A percentile compares a stretch with the other conserved stretches of the same genome.
Conservation (phyloP, 768 basidiomycete genomes). For the Candolleomyces efflorescens region DNA sequence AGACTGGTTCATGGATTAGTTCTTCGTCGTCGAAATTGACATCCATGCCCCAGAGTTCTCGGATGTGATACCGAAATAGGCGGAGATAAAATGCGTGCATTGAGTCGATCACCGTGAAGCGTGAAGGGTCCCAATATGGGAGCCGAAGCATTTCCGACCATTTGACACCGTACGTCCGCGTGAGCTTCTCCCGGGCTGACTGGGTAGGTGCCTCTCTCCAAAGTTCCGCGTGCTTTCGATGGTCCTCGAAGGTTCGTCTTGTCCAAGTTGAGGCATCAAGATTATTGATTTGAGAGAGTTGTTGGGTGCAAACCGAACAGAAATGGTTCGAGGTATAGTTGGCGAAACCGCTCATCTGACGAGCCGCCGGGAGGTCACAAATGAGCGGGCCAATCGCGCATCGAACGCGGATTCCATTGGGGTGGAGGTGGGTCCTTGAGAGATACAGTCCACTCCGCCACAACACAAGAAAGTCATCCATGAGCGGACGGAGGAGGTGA, state of each 20-base stretch:
- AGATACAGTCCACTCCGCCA: conserved; percentile 25
- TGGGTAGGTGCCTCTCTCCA: conserved; percentile 7
- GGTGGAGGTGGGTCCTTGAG: conserved; percentile 12
- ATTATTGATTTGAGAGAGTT: neutral
- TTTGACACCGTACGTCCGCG: conserved; percentile 16
- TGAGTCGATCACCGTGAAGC: conserved; percentile 9
- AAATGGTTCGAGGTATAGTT: conserved; percentile 9
- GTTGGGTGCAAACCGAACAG: neutral
- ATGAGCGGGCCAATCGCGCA: conserved; percentile 21
- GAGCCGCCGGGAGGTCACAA: conserved; percentile 25
- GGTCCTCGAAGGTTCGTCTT: neutral
- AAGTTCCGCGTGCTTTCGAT: neutral
- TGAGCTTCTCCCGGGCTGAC: conserved; percentile 8
- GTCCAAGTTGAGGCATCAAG: neutral
- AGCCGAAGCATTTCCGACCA: conserved; percentile 16
- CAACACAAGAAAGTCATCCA: conserved; percentile 25
- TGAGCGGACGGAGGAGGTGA: conserved; percentile 27
- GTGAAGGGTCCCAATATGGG: conserved; percentile 26
- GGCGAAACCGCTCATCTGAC: conserved; percentile 21
- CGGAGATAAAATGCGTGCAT: conserved; percentile 15
- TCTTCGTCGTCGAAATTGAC: neutral
- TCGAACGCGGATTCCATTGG: conserved; percentile 10
- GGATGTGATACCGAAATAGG: conserved; percentile 8
- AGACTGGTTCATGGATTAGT: neutral
- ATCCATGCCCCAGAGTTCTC: conserved; percentile 10